These are phyloP conservation scores for Epichloe scottii DNA, from an alignment of 2,329 filamentous ascomycete genomes.

Conservation along the genomic window DNA sequence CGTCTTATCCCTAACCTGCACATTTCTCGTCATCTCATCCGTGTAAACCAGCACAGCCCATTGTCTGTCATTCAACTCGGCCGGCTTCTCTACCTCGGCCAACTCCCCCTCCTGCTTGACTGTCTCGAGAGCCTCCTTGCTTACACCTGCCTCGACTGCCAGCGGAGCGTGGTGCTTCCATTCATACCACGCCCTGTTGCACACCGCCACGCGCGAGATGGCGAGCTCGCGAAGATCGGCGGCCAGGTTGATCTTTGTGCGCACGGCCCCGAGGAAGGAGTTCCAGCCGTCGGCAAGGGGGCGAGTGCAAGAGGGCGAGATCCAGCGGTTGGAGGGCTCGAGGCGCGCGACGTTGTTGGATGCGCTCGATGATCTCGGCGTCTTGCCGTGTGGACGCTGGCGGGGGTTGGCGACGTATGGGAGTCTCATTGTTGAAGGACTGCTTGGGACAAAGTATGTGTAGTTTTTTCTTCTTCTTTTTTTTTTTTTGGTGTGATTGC, in stretches of 20 bases:
- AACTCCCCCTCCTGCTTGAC: slow-evolving; percentile 23
- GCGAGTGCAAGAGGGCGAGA: slow-evolving; percentile 61
- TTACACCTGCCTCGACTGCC: slow-evolving; percentile 43
- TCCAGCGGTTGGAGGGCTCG: slow-evolving; percentile 65
- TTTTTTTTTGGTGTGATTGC: neutral
- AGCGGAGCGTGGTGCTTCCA: slow-evolving; percentile 71
- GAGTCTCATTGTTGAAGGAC: slow-evolving; percentile 43
- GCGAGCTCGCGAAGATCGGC: slow-evolving; percentile 59
- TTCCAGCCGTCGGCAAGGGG: slow-evolving; percentile 70
- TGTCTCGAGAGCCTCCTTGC: slow-evolving; percentile 33
- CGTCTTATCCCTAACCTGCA: slow-evolving; percentile 55
- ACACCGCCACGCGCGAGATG: slow-evolving; percentile 67
- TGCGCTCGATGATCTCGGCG: slow-evolving; percentile 47
- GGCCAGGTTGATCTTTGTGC: slow-evolving; percentile 37
- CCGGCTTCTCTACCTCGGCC: slow-evolving; percentile 14
- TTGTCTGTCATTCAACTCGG: slow-evolving; percentile 43
- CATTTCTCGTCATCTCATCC: slow-evolving; percentile 71
- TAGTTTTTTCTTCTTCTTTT: no score
- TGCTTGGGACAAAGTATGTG: no score
- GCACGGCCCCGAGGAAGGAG: slow-evolving; percentile 50
- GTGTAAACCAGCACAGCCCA: slow-evolving; percentile 60
- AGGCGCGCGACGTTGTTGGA: slow-evolving; percentile 52
- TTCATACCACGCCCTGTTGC: slow-evolving; percentile 77
- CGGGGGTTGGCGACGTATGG: slow-evolving; percentile 49
- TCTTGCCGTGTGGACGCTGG: slow-evolving; percentile 32